A percentile compares a stretch with the other conserved stretches of the same genome.
These are phyloP conservation scores for Epichloe bromicola DNA, from an alignment of 2,329 filamentous ascomycete genomes.

Conservation along the genomic window DNA sequence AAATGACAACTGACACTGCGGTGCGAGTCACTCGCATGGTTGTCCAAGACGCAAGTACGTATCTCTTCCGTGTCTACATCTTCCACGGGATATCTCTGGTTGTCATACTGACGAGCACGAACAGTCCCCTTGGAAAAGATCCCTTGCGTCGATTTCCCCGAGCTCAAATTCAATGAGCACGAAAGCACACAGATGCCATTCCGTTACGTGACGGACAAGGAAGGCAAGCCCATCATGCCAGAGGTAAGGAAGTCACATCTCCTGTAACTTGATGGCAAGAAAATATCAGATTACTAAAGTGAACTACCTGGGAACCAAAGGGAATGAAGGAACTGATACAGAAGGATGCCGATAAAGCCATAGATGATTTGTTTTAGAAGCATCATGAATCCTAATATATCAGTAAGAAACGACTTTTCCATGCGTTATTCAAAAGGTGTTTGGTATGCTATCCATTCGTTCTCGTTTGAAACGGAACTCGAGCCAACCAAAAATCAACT, in stretches of 20 bases:
- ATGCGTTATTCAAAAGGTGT: neutral
- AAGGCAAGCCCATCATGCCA: conserved; percentile 81
- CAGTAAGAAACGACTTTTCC: neutral
- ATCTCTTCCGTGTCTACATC: neutral
- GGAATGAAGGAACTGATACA: conserved; percentile 92
- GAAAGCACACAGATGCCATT: conserved; percentile 98
- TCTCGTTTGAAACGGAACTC: neutral
- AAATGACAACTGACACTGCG: conserved; percentile 98
- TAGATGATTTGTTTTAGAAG: conserved; percentile 65
- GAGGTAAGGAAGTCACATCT: conserved; percentile 42
- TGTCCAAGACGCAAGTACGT: conserved; percentile 66
- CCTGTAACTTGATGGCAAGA: neutral
- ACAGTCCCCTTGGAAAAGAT: conserved; percentile 67
- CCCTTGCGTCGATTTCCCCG: conserved; percentile 72
- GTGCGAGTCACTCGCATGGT: conserved; percentile 87
- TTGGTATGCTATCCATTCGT: neutral
- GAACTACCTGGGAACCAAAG: conserved; percentile 28
- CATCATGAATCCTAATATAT: neutral
- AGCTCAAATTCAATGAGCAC: conserved; percentile 78
- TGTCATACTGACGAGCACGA: neutral
- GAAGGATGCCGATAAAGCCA: conserved; percentile 83
- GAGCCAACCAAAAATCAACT: neutral
- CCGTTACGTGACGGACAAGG: conserved; percentile 69
- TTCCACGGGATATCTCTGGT: neutral
- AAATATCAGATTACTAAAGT: conserved; percentile 11